Conservation (phyloP, 768 basidiomycete species). For the Lactarius tabidus region DNA sequence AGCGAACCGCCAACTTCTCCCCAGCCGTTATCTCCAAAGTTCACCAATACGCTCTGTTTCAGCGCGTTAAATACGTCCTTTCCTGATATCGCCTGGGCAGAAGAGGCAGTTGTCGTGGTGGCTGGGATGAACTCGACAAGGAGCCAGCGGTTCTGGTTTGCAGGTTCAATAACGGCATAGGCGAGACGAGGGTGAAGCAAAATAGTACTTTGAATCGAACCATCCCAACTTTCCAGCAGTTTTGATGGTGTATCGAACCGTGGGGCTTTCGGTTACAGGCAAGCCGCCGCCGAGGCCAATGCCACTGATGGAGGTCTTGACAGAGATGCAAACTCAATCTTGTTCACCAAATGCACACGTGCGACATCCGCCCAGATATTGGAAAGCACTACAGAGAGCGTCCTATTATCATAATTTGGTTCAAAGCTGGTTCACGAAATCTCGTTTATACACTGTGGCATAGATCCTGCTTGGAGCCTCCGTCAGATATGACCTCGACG, state of each 20-base stretch:
- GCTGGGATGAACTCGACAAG: slow-evolving; percentile 75
- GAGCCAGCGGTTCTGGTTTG: slow-evolving; percentile 75
- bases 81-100: slow-evolving; percentile 50
- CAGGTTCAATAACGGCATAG: background rate
- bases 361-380: background rate
- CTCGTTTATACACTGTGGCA: too few relatives aligned
- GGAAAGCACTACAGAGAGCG: background rate
- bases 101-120: slow-evolving; percentile 58
- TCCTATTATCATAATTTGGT: too few relatives aligned
- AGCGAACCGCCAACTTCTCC: slow-evolving; percentile 71
- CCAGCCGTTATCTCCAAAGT: slow-evolving; percentile 88
- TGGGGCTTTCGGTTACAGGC: too few relatives aligned
- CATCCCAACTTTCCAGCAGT: slow-evolving; percentile 11
- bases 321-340: background rate
- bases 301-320: too few relatives aligned
- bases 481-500: too few relatives aligned
- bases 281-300: too few relatives aligned
- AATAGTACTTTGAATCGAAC: slow-evolving; percentile 17
- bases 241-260: background rate
- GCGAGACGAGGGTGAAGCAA: background rate
- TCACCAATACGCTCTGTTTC: slow-evolving; percentile 59
- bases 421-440: too few relatives aligned
- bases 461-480: too few relatives aligned
- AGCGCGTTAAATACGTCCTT: slow-evolving; percentile 67
- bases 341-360: background rate